A percentile compares a stretch with the other conserved stretches of the same genome.
Conservation (phyloP, 306 rosid species). For the Oxytropis ochrocephala region DNA sequence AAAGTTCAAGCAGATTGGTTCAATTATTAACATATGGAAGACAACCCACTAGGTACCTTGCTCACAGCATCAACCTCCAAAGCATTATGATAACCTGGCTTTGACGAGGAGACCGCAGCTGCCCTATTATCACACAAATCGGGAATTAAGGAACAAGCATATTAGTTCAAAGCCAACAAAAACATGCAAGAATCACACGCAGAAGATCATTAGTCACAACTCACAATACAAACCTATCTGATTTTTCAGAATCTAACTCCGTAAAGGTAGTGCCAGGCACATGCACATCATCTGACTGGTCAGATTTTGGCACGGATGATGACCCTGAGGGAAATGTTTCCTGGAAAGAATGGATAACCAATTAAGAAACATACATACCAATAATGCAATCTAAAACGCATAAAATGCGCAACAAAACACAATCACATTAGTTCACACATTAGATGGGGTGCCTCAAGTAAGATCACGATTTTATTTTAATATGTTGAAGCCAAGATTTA, state of each 20-base stretch:
- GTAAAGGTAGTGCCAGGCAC: not conserved
- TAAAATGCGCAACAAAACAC: not conserved
- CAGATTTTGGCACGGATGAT: constrained; percentile 1
- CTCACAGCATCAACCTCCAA: constrained; percentile 37
- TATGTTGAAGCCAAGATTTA: not conserved
- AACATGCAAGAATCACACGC: not conserved
- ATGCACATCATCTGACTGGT: constrained; percentile 21
- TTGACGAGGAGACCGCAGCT: constrained; percentile 35
- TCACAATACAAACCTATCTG: constrained; percentile 22
- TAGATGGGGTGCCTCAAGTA: not conserved
- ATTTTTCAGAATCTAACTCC: constrained; percentile 24
- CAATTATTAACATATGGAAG: not conserved
- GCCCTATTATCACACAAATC: constrained; percentile 40
- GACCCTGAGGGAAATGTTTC: constrained; percentile 7
- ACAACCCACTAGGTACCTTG: constrained; percentile 27
- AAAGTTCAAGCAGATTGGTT: not conserved
- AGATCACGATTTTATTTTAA: not conserved
- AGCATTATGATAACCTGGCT: constrained; percentile 34
- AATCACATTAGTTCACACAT: not conserved
- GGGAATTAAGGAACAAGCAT: not conserved
- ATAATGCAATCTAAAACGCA: not conserved
- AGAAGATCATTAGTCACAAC: not conserved
- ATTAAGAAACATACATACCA: not conserved
- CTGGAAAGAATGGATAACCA: constrained; percentile 21
- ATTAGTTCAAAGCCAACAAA: not conserved